Evolutionary conservation across 805 yeast species (phyloP).

Genomic region (Kodamaea jinghongensis): DNA sequence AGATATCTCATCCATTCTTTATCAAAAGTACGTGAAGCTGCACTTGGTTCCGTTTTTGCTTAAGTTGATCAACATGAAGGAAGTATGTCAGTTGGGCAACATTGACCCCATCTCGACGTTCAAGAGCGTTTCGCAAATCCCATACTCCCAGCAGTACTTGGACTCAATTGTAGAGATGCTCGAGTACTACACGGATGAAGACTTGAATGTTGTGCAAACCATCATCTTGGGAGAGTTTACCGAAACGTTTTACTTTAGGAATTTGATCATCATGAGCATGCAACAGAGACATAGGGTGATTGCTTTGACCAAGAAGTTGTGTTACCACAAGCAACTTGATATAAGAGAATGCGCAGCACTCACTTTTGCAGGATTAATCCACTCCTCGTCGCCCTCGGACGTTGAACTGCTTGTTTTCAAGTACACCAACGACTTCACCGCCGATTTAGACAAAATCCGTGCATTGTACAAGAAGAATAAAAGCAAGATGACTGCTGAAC

Average conservation of each 20-base stretch:
- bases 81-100: slow-evolving; percentile 71
- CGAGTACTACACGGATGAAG: slow-evolving; percentile 31
- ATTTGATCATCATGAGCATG: slow-evolving; percentile 51
- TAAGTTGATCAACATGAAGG: slow-evolving; percentile 63
- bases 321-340: slow-evolving; percentile 65
- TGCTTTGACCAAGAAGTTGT: slow-evolving; percentile 47
- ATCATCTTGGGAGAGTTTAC: slow-evolving; percentile 64
- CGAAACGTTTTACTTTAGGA: slow-evolving; percentile 69
- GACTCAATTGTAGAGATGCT: slow-evolving; percentile 37
- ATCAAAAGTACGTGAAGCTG: slow-evolving; percentile 48
- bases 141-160: slow-evolving; percentile 21
- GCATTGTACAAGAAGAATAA: slow-evolving; percentile 38
- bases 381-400: slow-evolving; percentile 52
- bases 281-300: slow-evolving; percentile 51
- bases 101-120: slow-evolving; percentile 51
- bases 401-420: slow-evolving; percentile 40
- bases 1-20: slow-evolving; percentile 51
- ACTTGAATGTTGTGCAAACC: slow-evolving; percentile 47
- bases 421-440: slow-evolving; percentile 31
- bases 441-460: slow-evolving; percentile 41
- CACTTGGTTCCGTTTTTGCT: slow-evolving; percentile 69
- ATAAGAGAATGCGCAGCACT: slow-evolving; percentile 71
- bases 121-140: slow-evolving; percentile 44
- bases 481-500: slow-evolving; percentile 37
- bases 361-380: slow-evolving; percentile 78